Evolutionary conservation across 305 asterid genomes (phyloP).

Genomic region (Rubia peregrina): DNA sequence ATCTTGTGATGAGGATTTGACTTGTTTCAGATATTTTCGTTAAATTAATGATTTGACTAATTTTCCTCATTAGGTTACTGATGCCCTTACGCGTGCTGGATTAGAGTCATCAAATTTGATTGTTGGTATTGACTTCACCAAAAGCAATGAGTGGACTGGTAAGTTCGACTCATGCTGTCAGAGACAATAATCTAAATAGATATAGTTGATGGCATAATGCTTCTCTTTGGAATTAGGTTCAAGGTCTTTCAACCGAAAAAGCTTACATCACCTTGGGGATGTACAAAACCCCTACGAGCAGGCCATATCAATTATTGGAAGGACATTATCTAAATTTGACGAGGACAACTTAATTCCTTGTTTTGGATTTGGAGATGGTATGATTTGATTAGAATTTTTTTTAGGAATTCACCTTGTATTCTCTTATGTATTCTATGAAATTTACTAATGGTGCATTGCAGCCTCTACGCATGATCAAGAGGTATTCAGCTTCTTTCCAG

Average conservation of each 20-base stretch:
- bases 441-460: conserved; percentile 31
- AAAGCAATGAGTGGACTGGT: conserved; percentile 99
- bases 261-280: conserved; percentile 86
- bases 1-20: neutral
- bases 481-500: conserved; percentile 78
- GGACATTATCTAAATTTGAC: conserved; percentile 84
- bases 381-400: conserved; percentile 11
- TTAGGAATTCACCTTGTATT: neutral
- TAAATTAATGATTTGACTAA: neutral
- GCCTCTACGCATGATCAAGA: conserved; percentile 99
- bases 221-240: conserved; percentile 46
- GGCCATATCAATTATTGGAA: conserved; percentile 91
- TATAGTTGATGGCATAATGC: neutral
- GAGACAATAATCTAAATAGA: neutral
- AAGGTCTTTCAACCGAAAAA: conserved; percentile 70
- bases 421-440: conserved; percentile 7
- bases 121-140: conserved; percentile 95
- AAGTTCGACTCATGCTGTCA: neutral
- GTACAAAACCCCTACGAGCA: conserved; percentile 86
- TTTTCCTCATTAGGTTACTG: conserved; percentile 52
- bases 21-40: neutral
- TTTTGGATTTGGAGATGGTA: conserved; percentile 97
- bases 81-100: conserved; percentile 93
- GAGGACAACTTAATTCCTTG: conserved; percentile 95
- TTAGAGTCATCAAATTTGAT: conserved; percentile 90